Base-by-base conservation (phyloP, 441 rosid species). In the Mallotus japonicus region DNA sequence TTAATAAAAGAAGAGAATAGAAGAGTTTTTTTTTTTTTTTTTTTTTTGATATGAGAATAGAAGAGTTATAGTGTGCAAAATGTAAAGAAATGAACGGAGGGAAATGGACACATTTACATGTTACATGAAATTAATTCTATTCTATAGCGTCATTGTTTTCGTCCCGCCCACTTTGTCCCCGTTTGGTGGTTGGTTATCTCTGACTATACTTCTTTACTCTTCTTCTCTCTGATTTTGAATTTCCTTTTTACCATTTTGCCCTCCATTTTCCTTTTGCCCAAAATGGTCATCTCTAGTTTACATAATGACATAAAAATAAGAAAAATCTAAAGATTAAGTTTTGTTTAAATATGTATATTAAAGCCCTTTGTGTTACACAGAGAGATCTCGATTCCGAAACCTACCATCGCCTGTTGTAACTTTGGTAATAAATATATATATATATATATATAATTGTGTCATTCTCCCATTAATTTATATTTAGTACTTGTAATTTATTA, bases 131-230 rank as follows among this genome's bases (percentile, higher is more conserved):
- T 28, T 28, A 28, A 28, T 28, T 28, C 3, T 28, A 1, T 28
- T 28, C 32, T 28, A 28, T 28, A 28, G 2, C 32, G 60, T 49
- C 77, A 47, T 8, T 24, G 32, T 20, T 10, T 0, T 16, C 40
- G 17, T 28, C 58, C 62, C 57, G 73, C 77, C 55, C 17, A 32
- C 67, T 70, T 61, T 61, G 47, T 68, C 77, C 53, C 46, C 67
- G 66, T 37, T 53, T 57, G 70, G 46, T 28, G 32, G 32, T 28
- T 46, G 73, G 49, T 59, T 40, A 34, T 51, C 34, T 34, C 76
- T 44, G 22, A 73, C 71, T 58, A 47, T 32, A 1, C 2, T 13
- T 16, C 1, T 28, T n/a, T 12, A 7, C 4, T 1, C 3, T 4
- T 10, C 14, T 46, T 24, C 15, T 46, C 14, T n/a, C 0, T 19